These are phyloP conservation scores for Trebouxia sp. DNA, from an alignment of 139 green algal genomes.

Conservation along the genomic window DNA sequence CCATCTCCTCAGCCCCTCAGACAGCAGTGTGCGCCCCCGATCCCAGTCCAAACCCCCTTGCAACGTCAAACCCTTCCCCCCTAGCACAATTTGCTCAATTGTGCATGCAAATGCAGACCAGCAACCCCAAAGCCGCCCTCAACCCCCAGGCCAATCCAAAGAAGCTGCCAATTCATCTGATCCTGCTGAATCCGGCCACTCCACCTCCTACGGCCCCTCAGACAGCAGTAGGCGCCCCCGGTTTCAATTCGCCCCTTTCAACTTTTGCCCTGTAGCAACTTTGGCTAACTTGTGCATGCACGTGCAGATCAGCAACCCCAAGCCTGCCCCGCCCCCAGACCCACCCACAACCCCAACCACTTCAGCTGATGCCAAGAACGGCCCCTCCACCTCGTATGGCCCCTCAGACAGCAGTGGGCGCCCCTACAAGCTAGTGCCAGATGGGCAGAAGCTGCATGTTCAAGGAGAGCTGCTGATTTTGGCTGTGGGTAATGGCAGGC, in stretches of 20 bases:
- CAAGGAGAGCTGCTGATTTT: slow-evolving; percentile 29
- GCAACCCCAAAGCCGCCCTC: neutral
- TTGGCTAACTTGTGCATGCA: no score
- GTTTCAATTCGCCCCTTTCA: no score
- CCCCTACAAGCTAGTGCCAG: slow-evolving; percentile 7
- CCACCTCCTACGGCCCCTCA: neutral
- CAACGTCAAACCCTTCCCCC: no score
- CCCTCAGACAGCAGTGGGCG: neutral
- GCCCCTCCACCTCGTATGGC: neutral
- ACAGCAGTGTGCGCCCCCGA: no score
- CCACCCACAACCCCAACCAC: neutral
- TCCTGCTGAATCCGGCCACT: neutral
- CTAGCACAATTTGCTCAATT: no score
- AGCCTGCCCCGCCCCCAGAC: neutral
- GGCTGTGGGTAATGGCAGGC: slow-evolving; percentile 31
- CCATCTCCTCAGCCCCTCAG: no score
- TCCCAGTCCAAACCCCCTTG: no score
- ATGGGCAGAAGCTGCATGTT: slow-evolving; percentile 19
- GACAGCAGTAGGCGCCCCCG: no score
- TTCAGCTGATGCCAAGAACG: neutral
- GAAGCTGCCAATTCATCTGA: neutral
- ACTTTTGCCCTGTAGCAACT: no score
- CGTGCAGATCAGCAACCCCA: no score
- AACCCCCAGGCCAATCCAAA: neutral
- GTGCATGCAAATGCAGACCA: no score